phyloP scores from a whole-genome alignment of 495 filamentous ascomycete genomes.

The Pyronema domesticum region DNA sequence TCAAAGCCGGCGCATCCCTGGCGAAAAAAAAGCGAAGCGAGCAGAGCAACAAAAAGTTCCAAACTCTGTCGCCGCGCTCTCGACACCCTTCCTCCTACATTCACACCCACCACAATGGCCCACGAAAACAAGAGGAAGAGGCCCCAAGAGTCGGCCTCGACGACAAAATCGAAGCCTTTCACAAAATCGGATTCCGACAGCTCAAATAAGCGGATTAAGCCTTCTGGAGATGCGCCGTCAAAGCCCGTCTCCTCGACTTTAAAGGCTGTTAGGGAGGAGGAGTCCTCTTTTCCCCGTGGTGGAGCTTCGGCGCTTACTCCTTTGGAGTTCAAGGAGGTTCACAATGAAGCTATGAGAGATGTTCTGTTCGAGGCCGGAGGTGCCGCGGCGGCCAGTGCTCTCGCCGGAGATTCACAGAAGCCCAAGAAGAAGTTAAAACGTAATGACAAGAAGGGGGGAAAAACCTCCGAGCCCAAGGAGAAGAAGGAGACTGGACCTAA shows the following conservation, averaged over 20 bases:
- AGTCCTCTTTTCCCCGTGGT: constrained; percentile 77
- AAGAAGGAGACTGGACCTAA: constrained; percentile 41
- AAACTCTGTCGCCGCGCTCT: too few species aligned
- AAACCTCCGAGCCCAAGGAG: constrained; percentile 21
- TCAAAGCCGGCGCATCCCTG: too few species aligned
- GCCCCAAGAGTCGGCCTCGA: constrained; percentile 11
- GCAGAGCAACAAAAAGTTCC: too few species aligned
- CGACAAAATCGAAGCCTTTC: constrained; percentile 2
- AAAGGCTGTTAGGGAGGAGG: constrained; percentile 44
- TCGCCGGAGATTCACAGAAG: constrained; percentile 30
- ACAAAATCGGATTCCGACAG: constrained; percentile 11
- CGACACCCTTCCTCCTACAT: too few species aligned
- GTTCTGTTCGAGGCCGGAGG: constrained; percentile 77
- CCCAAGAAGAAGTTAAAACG: constrained; percentile 35
- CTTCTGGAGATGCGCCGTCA: neutral
- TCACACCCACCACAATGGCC: constrained; percentile 7
- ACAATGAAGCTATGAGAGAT: constrained; percentile 80
- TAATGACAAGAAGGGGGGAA: constrained; percentile 37
- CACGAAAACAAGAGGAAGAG: constrained; percentile 20
- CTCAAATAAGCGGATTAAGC: constrained; percentile 7
- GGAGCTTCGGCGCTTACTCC: constrained; percentile 81
- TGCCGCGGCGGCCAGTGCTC: constrained; percentile 26
- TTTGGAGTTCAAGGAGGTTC: constrained; percentile 88
- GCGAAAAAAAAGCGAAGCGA: too few species aligned
- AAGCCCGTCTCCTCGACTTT: constrained; percentile 11